phyloP scores from a whole-genome alignment of 2,329 filamentous ascomycete species.

The Exophiala oligosperma region DNA sequence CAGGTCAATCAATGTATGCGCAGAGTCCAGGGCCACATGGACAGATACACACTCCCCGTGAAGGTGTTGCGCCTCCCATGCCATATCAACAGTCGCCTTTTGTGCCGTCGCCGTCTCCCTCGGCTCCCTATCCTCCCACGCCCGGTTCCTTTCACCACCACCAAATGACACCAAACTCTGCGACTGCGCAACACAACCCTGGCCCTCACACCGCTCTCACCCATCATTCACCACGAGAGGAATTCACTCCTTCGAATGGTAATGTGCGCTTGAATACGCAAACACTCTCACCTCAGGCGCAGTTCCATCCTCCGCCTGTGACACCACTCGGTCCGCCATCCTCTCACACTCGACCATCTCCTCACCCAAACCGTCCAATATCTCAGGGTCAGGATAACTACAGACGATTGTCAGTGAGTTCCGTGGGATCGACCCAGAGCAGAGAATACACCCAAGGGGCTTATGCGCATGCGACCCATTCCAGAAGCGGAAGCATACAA shows the following conservation, averaged over 20 bases:
- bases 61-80: constrained; percentile 21
- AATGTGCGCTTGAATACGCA: constrained; percentile 17
- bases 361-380: constrained; percentile 23
- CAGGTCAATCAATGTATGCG: constrained; percentile 21
- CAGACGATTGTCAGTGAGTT: constrained; percentile 24
- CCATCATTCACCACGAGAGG: constrained; percentile 24
- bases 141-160: constrained; percentile 24
- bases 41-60: constrained; percentile 24
- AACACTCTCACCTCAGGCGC: constrained; percentile 25
- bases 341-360: constrained; percentile 26
- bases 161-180: constrained; percentile 17
- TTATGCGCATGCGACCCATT: constrained; percentile 14
- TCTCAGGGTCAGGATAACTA: constrained; percentile 30
- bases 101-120: constrained; percentile 27
- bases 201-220: constrained; percentile 16
- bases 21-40: constrained; percentile 30
- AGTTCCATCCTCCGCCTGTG: constrained; percentile 25
- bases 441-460: constrained; percentile 20
- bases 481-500: constrained; percentile 23
- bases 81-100: constrained; percentile 22
- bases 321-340: constrained; percentile 30
- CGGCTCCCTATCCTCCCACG: constrained; percentile 23
- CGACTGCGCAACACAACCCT: constrained; percentile 17
- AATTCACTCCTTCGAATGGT: constrained; percentile 16
- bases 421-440: constrained; percentile 25